Evolutionary conservation across 2,329 filamentous ascomycete genomes (phyloP), one percentile per base, ranked within the genome.

Genomic region (Coleophoma eucalyptorum): DNA sequence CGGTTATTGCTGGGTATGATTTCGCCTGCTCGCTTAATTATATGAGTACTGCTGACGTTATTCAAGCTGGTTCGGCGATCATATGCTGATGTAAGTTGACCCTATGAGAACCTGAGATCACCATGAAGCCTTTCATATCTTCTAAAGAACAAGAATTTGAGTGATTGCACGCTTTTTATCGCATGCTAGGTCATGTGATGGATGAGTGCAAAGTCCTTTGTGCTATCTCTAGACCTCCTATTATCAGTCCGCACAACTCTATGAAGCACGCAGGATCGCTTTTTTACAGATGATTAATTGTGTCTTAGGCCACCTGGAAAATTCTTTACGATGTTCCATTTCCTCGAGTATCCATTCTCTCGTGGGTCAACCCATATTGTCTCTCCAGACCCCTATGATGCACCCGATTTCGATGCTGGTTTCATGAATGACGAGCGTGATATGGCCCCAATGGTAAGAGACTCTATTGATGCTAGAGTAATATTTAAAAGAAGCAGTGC

Each of bases 361-460:
- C 82, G 87, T 58, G 87, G 87, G 8, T 83, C 69, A 48, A 89
- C 80, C 2, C 84, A 90, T 68, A 89, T 90, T 65, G 78, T 75
- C 53, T 86, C 80, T n/a, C 71, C 87, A 3, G 80, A 89, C 59
- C 84, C 86, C 15, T 92, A 92, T 63, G 87, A 85, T 43, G 72
- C 75, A 13, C 87, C 87, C 0, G 88, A 91, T 71, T 91, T 92
- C 60, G 88, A 92, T 65, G 80, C 86, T 1, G 87, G 87, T 19
- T 92, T 91, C 74, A 90, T 92, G 87, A 92, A 89, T 61, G 88
- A 92, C 69, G 86, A 89, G 69, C 78, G 88, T 20, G 89, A 92
- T 62, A 91, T 92, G 87, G 87, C 84, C 1, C 87, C 88, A 8
- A 90, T 89, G 84, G 86, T 26, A 26, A 26, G 26, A 26, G 10